These are phyloP conservation scores for Globisporangium camurandrum DNA, from an alignment of 352 stramenopile species.

Conservation along the genomic window DNA sequence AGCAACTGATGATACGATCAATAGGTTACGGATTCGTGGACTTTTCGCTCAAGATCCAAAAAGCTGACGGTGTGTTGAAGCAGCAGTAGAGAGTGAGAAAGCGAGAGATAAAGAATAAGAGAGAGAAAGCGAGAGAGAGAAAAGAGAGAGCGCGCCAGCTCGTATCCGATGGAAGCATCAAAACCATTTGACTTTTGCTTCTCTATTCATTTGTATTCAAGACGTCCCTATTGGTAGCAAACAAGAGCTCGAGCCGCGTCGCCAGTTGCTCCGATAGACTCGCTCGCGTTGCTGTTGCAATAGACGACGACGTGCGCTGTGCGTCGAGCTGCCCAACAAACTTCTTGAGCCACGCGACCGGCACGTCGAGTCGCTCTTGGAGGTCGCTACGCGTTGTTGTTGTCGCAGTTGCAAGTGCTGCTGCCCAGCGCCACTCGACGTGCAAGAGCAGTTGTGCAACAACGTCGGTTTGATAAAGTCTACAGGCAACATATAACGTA, in stretches of 20 bases:
- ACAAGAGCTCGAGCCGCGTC: not conserved
- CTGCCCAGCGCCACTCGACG: constrained; percentile 36
- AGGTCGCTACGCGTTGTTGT: not conserved
- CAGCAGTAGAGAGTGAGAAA: constrained; percentile 6
- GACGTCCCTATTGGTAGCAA: not conserved
- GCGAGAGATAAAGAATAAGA: not conserved
- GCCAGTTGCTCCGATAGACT: constrained; percentile 2
- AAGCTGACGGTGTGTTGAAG: constrained; percentile 54
- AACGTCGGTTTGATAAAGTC: constrained; percentile 45
- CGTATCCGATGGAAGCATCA: no score
- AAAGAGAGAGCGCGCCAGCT: no score
- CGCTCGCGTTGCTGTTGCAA: not conserved
- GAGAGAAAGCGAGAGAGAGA: not conserved
- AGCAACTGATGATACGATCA: not conserved
- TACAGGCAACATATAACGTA: constrained; percentile 9
- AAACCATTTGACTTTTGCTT: no score
- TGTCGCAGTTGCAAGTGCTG: not conserved
- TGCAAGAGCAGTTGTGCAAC: constrained; percentile 38
- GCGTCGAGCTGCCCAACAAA: constrained; percentile 47
- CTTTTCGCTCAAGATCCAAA: constrained; percentile 97
- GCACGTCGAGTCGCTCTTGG: constrained; percentile 5
- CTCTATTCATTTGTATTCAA: not conserved
- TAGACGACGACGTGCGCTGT: constrained; percentile 13
- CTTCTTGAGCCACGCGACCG: constrained; percentile 40
- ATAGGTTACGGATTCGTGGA: constrained; percentile 91